A percentile compares a stretch with the other conserved stretches of the same genome.
Conservation (phyloP, 345 rosid species). For the Hirschfeldia incana region DNA sequence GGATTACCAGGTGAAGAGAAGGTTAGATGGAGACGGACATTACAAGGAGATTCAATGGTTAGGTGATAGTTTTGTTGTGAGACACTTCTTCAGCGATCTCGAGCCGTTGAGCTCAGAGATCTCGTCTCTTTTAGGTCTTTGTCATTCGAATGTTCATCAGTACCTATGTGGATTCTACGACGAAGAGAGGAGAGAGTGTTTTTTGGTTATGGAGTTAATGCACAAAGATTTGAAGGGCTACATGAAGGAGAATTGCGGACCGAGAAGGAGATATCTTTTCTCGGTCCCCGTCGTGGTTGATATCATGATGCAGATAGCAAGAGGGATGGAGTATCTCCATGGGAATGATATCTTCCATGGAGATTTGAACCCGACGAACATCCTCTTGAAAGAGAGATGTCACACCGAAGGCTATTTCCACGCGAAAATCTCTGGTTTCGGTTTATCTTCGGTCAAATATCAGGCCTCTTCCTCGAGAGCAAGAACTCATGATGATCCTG, state of each 20-base stretch:
- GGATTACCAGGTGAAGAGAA: conserved; percentile 63
- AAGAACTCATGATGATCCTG: conserved; percentile 38
- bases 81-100: conserved; percentile 61
- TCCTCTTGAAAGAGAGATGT: conserved; percentile 66
- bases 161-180: conserved; percentile 73
- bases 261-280: conserved; percentile 53
- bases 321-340: conserved; percentile 93
- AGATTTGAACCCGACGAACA: conserved; percentile 63
- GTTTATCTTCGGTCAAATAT: conserved; percentile 46
- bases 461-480: conserved; percentile 36
- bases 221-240: conserved; percentile 61
- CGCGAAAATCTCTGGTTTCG: conserved; percentile 68
- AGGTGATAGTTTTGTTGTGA: conserved; percentile 63
- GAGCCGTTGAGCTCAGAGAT: conserved; percentile 60
- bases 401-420: conserved; percentile 70
- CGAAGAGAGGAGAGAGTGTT: conserved; percentile 70
- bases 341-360: conserved; percentile 61
- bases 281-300: conserved; percentile 67
- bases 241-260: conserved; percentile 69
- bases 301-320: conserved; percentile 79
- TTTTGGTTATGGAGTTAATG: conserved; percentile 77
- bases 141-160: conserved; percentile 77
- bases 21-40: conserved; percentile 58
- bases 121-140: conserved; percentile 57
- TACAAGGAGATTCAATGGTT: conserved; percentile 88